These are phyloP conservation scores for Fusarium sterilihyphosum DNA, from an alignment of 2,329 filamentous ascomycete genomes.

Conservation along the genomic window DNA sequence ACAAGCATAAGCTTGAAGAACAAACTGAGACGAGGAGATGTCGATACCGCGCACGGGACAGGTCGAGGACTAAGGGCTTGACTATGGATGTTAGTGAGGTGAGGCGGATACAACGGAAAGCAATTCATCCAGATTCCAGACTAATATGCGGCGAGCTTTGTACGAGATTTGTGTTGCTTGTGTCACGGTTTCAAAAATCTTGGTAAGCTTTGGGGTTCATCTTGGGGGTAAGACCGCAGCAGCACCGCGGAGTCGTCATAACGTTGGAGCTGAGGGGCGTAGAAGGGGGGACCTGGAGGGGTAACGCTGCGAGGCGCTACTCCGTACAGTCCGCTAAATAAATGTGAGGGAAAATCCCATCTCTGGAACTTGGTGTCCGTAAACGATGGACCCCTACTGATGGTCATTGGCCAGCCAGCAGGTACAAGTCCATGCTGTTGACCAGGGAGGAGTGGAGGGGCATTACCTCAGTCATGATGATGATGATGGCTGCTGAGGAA, in stretches of 20 bases:
- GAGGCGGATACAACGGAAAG: slow-evolving; percentile 17
- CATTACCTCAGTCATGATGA: slow-evolving; percentile 39
- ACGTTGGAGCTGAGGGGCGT: slow-evolving; percentile 36
- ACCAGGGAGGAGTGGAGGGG: slow-evolving; percentile 32
- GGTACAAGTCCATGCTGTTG: background rate
- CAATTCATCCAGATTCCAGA: slow-evolving; percentile 1
- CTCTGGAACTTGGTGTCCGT: slow-evolving; percentile 44
- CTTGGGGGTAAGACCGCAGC: slow-evolving; percentile 39
- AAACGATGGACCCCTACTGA: slow-evolving; percentile 34
- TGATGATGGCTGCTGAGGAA: slow-evolving; percentile 18
- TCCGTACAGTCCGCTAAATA: slow-evolving; percentile 4
- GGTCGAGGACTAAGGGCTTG: slow-evolving; percentile 5
- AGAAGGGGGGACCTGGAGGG: slow-evolving; percentile 31
- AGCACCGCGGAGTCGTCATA: slow-evolving; percentile 38
- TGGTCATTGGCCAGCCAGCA: slow-evolving; percentile 15
- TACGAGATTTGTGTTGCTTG: slow-evolving; percentile 40
- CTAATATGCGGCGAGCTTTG: slow-evolving; percentile 30
- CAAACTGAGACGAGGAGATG: slow-evolving; percentile 6
- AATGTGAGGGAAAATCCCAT: slow-evolving; percentile 21
- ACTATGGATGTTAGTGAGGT: background rate
- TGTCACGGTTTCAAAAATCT: slow-evolving; percentile 39
- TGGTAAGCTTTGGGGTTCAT: slow-evolving; percentile 36
- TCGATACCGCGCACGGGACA: slow-evolving; percentile 4
- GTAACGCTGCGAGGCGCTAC: slow-evolving; percentile 12
- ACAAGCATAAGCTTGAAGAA: slow-evolving; percentile 15